Evolutionary conservation across 73 alveolate genomes (phyloP).

Genomic region (Paramecium caudatum): DNA sequence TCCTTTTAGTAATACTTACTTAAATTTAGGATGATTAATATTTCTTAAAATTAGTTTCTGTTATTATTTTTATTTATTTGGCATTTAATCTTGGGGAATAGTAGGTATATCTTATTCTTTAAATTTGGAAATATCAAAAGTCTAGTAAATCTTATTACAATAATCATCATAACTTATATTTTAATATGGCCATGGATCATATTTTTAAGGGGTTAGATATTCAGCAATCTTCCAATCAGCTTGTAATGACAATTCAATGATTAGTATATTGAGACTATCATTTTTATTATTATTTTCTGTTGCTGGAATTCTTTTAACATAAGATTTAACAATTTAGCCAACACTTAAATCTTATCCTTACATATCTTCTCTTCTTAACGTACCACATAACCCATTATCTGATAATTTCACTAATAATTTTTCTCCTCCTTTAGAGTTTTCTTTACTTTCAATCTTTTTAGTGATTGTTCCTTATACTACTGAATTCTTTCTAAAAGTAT

Average conservation of each 20-base stretch:
- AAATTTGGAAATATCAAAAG: slow-evolving; percentile 36
- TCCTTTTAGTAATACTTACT: slow-evolving; percentile 84
- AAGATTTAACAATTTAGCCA: slow-evolving; percentile 3
- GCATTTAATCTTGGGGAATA: slow-evolving; percentile 1
- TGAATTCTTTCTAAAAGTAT: slow-evolving; percentile 26
- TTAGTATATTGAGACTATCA: not conserved
- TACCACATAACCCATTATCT: slow-evolving; percentile 49
- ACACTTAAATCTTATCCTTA: not conserved
- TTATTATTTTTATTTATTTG: not conserved
- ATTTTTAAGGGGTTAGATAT: not conserved
- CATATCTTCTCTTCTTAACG: not conserved
- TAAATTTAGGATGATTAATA: slow-evolving; percentile 90
- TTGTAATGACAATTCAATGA: slow-evolving; percentile 1
- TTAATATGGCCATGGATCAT: slow-evolving; percentile 63
- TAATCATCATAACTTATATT: slow-evolving; percentile 8
- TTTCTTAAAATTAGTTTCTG: slow-evolving; percentile 77
- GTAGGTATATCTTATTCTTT: not conserved
- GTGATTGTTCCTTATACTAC: slow-evolving; percentile 2
- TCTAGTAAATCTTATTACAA: not conserved
- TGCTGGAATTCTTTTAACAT: slow-evolving; percentile 36
- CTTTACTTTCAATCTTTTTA: not conserved
- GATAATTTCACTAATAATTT: slow-evolving; percentile 11
- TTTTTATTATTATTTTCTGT: not conserved
- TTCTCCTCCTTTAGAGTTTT: not conserved
- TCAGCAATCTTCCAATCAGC: slow-evolving; percentile 2